Conservation (phyloP, 495 filamentous ascomycete genomes). For the Podospora sp. region DNA sequence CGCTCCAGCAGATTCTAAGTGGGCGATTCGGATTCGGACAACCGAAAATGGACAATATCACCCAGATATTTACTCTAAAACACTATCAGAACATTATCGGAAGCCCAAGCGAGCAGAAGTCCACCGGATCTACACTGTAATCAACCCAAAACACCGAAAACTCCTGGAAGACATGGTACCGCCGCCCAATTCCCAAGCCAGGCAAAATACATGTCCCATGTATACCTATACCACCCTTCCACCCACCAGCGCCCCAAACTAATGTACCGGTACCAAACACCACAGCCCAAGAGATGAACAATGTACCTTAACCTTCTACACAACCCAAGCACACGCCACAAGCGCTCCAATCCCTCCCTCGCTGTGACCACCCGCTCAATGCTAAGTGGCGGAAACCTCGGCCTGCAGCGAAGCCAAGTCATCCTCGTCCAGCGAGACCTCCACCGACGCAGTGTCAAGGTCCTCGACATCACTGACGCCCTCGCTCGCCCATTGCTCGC, state of each 20-base stretch:
- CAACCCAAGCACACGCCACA: not conserved
- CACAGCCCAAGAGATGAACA: not conserved
- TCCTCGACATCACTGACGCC: not conserved
- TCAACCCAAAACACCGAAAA: too few relatives aligned
- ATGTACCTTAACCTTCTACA: not conserved
- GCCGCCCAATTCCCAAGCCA: too few relatives aligned
- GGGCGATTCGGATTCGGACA: too few relatives aligned
- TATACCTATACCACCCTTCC: not conserved
- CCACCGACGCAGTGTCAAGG: not conserved
- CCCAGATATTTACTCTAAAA: not conserved
- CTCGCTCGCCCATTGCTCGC: not conserved
- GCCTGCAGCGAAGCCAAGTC: not conserved
- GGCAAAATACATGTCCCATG: too few relatives aligned
- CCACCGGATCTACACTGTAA: too few relatives aligned
- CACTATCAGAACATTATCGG: too few relatives aligned
- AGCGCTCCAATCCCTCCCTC: not conserved
- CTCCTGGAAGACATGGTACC: too few relatives aligned
- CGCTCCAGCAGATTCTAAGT: too few relatives aligned
- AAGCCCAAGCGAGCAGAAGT: too few relatives aligned
- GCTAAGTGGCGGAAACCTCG: not conserved
- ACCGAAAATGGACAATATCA: too few relatives aligned
- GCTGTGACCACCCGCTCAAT: not conserved
- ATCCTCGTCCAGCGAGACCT: not conserved
- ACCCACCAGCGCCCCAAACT: not conserved
- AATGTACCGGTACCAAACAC: not conserved